Base-by-base conservation (phyloP, 805 yeast species). In the Nakazawaea molendinolei region DNA sequence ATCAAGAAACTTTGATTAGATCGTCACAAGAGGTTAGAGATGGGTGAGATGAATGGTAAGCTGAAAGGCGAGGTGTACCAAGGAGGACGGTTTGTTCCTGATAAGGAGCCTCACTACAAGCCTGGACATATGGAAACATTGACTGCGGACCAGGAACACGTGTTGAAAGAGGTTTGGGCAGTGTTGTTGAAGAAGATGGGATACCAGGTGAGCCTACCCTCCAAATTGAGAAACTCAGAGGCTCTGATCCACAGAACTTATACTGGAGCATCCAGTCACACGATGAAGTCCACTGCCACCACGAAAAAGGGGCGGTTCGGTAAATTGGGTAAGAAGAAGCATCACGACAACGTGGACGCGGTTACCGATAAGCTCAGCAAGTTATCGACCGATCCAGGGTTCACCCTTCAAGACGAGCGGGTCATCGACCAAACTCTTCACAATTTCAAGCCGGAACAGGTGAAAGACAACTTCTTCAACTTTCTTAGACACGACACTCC, bases 401-500 rank as follows among this genome's bases (percentile, higher is more conserved):
- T 53, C 12, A 42, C 48, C 26, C 43, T 52, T 14, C 34, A 47
- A 1, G 55, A 67, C 1, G 59, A 63, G 27, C 49, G 56, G 28
- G 50, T 58, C 49, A 58, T 77, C 38, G 73, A 74, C 44, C 60
- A 69, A 1, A 60, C 76, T 1, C 53, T 80, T 35, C 61, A 69
- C 36, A 71, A 67, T 31, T 56, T 78, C 41, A 66, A 76, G 17
- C 72, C 80, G 0, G 66, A 65, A 16, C 67, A 65, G 15, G 50
- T 77, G 7, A 72, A 74, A 43, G 55, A 55, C 7, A 67, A 70
- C 44, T 66, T 78, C 51, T 74, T 82, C 80, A 53, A 61, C 28
- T 66, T 78, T 67, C 50, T 76, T 34, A 77, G 90, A 59, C 71
- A 76, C 28, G 97, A 90, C 55, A 68, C 79, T 31, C 83, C 94